Conservation (phyloP, 768 basidiomycete genomes). For the Hydnomerulius pinastri region DNA sequence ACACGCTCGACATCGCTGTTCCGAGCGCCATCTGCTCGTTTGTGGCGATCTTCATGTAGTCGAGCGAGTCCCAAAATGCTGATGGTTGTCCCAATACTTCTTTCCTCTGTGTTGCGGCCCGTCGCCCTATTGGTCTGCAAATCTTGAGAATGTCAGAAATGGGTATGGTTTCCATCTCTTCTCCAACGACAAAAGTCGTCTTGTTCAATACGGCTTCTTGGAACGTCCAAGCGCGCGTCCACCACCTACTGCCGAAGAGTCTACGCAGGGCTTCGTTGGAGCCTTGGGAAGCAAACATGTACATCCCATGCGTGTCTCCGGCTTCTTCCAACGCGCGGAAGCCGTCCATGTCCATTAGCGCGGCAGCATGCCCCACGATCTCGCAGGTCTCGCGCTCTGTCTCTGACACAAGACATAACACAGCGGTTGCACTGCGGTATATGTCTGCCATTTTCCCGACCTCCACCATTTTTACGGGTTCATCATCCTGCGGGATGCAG, state of each 20-base stretch:
- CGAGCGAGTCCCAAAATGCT: conserved; percentile 4
- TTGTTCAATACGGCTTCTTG: conserved; percentile 4
- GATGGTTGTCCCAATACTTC: neutral
- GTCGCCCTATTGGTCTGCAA: conserved; percentile 1
- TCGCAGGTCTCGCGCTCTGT: neutral
- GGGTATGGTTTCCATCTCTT: conserved; percentile 2
- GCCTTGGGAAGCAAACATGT: conserved; percentile 6
- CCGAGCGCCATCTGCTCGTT: conserved; percentile 3
- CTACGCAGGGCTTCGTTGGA: neutral
- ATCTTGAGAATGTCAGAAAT: conserved; percentile 5
- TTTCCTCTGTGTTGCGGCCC: conserved; percentile 3
- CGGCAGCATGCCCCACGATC: neutral
- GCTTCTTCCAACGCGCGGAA: conserved; percentile 1
- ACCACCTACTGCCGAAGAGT: conserved; percentile 5
- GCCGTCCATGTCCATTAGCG: conserved; percentile 4
- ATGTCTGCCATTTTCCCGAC: conserved; percentile 3
- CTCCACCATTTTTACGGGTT: neutral
- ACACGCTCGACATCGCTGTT: conserved; percentile 5
- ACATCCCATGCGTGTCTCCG: conserved; percentile 6
- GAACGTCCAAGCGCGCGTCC: conserved; percentile 8
- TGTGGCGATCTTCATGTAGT: neutral
- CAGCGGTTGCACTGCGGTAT: conserved; percentile 3
- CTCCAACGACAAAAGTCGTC: conserved; percentile 2
- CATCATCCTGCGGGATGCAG: conserved; percentile 2
- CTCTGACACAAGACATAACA: conserved; percentile 7